phyloP scores from a whole-genome alignment of 805 yeast species.

The Metschnikowia hibisci region DNA sequence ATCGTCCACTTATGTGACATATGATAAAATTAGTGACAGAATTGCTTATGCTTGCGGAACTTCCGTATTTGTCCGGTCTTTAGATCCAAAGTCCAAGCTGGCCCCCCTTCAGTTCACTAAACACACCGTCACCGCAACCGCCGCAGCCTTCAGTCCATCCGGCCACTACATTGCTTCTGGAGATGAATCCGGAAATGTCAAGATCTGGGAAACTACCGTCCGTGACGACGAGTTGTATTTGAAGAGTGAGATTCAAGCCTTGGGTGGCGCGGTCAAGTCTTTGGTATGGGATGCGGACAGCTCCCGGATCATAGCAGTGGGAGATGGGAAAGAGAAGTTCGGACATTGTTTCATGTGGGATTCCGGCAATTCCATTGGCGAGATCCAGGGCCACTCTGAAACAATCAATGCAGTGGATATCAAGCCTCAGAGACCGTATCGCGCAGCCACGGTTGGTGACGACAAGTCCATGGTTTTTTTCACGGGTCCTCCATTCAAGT shows the following conservation, averaged over 20 bases:
- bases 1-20: constrained; percentile 66
- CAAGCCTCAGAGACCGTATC: constrained; percentile 81
- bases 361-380: constrained; percentile 96
- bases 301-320: constrained; percentile 85
- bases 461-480: constrained; percentile 81
- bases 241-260: constrained; percentile 77
- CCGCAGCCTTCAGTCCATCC: constrained; percentile 82
- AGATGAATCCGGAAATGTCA: constrained; percentile 84
- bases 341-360: constrained; percentile 95
- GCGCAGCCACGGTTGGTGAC: constrained; percentile 91
- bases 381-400: constrained; percentile 87
- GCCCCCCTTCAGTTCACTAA: constrained; percentile 61
- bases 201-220: constrained; percentile 68
- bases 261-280: constrained; percentile 77
- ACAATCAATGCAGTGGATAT: constrained; percentile 80
- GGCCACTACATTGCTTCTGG: constrained; percentile 91
- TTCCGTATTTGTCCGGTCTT: constrained; percentile 67
- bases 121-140: constrained; percentile 71
- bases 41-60: constrained; percentile 82
- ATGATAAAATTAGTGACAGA: constrained; percentile 63
- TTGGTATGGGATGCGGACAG: constrained; percentile 92
- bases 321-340: constrained; percentile 85
- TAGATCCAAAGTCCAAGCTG: constrained; percentile 45
- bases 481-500: constrained; percentile 93
- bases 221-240: constrained; percentile 47